Evolutionary conservation across 805 yeast genomes (phyloP).

Genomic region (Wickerhamiella dianesei): DNA sequence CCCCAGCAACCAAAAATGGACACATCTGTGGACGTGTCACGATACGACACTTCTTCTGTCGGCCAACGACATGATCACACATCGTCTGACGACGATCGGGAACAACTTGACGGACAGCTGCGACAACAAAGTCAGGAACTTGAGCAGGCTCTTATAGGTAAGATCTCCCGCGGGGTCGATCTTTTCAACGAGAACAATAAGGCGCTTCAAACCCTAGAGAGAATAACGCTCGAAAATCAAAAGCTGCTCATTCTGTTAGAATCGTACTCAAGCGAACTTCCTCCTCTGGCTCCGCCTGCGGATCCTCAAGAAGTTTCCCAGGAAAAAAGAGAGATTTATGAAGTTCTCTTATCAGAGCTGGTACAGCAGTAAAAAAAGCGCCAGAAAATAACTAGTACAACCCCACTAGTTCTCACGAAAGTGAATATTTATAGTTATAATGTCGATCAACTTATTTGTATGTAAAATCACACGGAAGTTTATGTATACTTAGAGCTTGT

Average conservation of each 20-base stretch:
- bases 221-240: background rate
- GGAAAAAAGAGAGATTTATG: background rate
- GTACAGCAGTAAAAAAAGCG: slow-evolving; percentile 1
- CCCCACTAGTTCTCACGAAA: too few species aligned
- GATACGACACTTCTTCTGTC: background rate
- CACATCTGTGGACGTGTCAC: background rate
- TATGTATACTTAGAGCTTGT: too few species aligned
- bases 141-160: background rate
- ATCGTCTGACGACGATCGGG: background rate
- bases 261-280: background rate
- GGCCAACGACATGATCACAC: background rate
- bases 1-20: background rate
- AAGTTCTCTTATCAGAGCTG: background rate
- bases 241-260: background rate
- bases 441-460: too few species aligned
- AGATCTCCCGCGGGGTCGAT: background rate
- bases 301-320: background rate
- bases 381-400: too few species aligned
- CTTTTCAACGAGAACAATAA: background rate
- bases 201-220: background rate
- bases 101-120: background rate
- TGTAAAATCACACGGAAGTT: background rate
- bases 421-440: too few species aligned
- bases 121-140: background rate
- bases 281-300: background rate